These are phyloP conservation scores for Castanopsis chinensis DNA, from an alignment of 306 rosid genomes.

Conservation along the genomic window DNA sequence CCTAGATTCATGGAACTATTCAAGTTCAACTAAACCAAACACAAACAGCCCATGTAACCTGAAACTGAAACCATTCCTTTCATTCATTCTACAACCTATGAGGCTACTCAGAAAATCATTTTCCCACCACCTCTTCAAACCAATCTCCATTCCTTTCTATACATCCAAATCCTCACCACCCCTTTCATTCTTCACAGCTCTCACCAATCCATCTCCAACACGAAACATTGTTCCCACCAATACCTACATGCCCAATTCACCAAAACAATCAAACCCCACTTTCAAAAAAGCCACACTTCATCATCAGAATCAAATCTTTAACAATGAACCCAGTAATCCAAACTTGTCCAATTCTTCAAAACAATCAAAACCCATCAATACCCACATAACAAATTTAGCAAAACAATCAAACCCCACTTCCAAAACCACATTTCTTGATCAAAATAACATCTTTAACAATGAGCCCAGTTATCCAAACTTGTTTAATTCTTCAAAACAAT, in stretches of 20 bases:
- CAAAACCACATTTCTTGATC: background rate
- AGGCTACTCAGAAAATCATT: slow-evolving; percentile 8
- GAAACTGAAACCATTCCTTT: background rate
- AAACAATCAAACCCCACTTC: background rate
- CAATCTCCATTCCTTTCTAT: background rate
- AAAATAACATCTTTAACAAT: background rate
- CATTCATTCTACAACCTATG: background rate
- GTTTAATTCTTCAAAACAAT: background rate
- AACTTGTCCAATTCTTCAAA: background rate
- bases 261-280: background rate
- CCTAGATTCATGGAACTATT: too few relatives aligned
- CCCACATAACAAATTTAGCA: background rate
- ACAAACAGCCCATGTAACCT: too few relatives aligned
- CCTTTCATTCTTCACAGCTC: too few relatives aligned
- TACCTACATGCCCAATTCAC: background rate
- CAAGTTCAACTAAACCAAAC: too few relatives aligned
- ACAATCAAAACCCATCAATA: background rate
- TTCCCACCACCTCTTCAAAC: slow-evolving; percentile 5
- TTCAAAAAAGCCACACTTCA: background rate
- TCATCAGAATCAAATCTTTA: background rate
- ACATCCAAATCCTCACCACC: background rate
- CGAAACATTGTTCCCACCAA: background rate
- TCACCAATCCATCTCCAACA: background rate
- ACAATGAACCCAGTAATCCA: background rate
- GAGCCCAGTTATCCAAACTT: background rate